Percentiles rank a stretch among this genome's conserved stretches.
Evolutionary conservation across 331 rosid species (phyloP).

Genomic region (Cydonia oblonga): DNA sequence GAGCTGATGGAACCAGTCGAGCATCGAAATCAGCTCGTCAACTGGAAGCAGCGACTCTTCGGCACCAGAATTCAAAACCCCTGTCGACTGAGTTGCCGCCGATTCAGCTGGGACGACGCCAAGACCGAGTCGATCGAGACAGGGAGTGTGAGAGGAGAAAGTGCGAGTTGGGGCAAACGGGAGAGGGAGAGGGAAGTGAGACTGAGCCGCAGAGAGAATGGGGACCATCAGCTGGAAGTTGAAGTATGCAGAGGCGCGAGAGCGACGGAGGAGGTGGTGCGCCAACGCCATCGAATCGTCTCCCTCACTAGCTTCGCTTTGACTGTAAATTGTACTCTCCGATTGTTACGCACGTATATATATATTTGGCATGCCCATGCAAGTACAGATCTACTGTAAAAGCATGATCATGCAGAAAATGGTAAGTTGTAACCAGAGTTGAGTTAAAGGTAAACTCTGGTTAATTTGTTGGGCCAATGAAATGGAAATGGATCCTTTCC

Average conservation of each 20-base stretch:
- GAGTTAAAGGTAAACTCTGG: no score
- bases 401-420: no score
- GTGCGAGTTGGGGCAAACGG: constrained; percentile 14
- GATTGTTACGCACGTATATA: no score
- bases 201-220: not conserved
- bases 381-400: no score
- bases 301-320: no score
- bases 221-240: not conserved
- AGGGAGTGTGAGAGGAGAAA: constrained; percentile 8
- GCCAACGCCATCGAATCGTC: no score
- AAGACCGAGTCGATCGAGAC: constrained; percentile 32
- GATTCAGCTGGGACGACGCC: constrained; percentile 7
- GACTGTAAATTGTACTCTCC: no score
- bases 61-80: constrained; percentile 16
- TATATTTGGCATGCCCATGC: no score
- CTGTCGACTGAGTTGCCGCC: constrained; percentile 10
- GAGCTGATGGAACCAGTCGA: constrained; percentile 48
- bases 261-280: not conserved
- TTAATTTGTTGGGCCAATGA: no score
- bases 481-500: no score
- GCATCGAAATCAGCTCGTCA: constrained; percentile 30
- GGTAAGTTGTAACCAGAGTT: no score
- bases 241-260: not conserved
- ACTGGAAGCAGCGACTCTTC: constrained; percentile 34
- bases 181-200: not conserved